Percentiles rank a stretch among this genome's conserved stretches.
Evolutionary conservation across 164 flowering plant genomes (phyloP).

Genomic region (Magnolia kwangsiensis): DNA sequence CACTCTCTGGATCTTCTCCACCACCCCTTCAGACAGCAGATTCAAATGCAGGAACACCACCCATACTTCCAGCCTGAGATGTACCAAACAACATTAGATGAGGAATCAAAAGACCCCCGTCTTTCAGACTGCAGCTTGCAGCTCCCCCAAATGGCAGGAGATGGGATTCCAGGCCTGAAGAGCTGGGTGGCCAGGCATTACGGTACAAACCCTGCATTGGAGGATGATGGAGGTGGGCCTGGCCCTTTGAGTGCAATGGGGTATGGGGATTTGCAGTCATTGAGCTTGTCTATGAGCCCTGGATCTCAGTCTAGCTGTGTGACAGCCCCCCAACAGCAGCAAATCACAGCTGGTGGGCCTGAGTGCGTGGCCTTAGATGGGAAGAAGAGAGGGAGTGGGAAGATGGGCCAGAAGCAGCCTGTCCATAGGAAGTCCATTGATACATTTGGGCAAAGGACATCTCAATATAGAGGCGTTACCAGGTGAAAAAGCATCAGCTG

Average conservation of each 20-base stretch:
- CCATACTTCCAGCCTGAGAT: constrained; percentile 30
- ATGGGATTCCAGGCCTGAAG: constrained; percentile 32
- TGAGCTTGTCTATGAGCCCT: constrained; percentile 84
- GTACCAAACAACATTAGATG: constrained; percentile 33
- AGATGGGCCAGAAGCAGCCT: constrained; percentile 54
- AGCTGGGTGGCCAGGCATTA: constrained; percentile 44
- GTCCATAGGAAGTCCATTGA: constrained; percentile 80
- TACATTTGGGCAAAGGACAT: constrained; percentile 85
- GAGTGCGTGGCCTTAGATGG: constrained; percentile 38
- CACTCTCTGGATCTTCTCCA: constrained; percentile 32
- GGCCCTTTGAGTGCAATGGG: constrained; percentile 28
- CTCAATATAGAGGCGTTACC: constrained; percentile 88
- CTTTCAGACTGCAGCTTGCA: constrained; percentile 29
- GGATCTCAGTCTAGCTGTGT: constrained; percentile 76
- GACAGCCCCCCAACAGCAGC: constrained; percentile 39
- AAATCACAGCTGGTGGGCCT: constrained; percentile 33
- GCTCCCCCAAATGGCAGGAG: constrained; percentile 33
- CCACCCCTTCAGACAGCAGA: constrained; percentile 31
- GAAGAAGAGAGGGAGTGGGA: constrained; percentile 56
- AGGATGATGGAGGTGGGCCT: constrained; percentile 34
- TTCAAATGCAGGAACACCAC: constrained; percentile 25
- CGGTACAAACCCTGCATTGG: constrained; percentile 18
- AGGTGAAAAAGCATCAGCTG: constrained; percentile 32
- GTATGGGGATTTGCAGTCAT: constrained; percentile 64
- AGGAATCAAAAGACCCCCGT: constrained; percentile 27